phyloP scores from a whole-genome alignment of 805 yeast genomes.

The Saturnispora saitoi region DNA sequence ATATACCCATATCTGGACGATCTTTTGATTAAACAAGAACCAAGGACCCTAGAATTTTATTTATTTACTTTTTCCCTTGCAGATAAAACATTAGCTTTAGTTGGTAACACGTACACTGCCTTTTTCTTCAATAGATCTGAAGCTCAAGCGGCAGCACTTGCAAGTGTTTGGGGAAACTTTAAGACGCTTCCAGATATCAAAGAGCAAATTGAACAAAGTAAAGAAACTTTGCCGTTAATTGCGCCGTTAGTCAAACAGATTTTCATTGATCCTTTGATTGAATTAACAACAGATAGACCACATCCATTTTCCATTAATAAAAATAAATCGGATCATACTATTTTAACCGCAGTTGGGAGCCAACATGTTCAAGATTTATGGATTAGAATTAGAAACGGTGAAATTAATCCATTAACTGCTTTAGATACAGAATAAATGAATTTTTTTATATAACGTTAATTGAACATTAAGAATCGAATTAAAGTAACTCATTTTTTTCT shows the following conservation, averaged over 20 bases:
- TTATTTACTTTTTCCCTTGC: slow-evolving; percentile 31
- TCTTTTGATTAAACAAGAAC: slow-evolving; percentile 11
- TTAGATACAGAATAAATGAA: too few species aligned
- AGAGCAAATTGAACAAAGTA: slow-evolving; percentile 29
- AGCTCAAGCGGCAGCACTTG: slow-evolving; percentile 42
- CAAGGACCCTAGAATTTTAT: slow-evolving; percentile 17
- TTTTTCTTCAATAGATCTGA: slow-evolving; percentile 43
- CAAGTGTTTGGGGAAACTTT: slow-evolving; percentile 45
- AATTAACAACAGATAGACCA: slow-evolving; percentile 11
- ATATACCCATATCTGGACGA: slow-evolving; percentile 33
- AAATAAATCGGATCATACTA: slow-evolving; percentile 13
- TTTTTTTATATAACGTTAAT: too few species aligned
- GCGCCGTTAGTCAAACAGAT: slow-evolving; percentile 8
- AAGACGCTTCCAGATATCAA: slow-evolving; percentile 32
- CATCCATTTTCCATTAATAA: slow-evolving; percentile 14
- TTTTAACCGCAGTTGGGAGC: slow-evolving; percentile 10
- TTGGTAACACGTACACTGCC: slow-evolving; percentile 36
- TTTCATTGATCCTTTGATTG: slow-evolving; percentile 14
- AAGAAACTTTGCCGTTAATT: background rate
- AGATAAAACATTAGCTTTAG: slow-evolving; percentile 36
- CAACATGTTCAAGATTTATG: slow-evolving; percentile 9
- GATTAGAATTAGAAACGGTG: slow-evolving; percentile 13
- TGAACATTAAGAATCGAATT: too few species aligned
- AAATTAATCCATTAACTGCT: slow-evolving; percentile 6
- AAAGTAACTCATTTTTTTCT: too few species aligned